A percentile compares a stretch with the other conserved stretches of the same genome.
Conservation (phyloP, 805 yeast genomes). For the Vanderwaltozyma yarrowii region DNA sequence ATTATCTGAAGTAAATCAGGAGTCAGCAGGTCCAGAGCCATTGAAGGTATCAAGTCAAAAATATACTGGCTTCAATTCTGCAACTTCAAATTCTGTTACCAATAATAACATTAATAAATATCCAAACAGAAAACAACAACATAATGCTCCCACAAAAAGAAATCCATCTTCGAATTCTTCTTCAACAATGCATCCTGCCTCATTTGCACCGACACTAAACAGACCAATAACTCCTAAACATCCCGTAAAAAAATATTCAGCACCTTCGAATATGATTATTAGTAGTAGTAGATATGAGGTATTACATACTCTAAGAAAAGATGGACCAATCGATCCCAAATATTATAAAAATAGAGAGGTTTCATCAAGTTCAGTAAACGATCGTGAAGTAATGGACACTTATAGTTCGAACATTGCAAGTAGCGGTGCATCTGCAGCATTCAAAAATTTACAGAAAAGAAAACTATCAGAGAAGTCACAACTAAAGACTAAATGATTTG, state of each 20-base stretch:
- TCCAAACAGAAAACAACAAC: too few relatives aligned
- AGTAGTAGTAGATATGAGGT: constrained; percentile 29
- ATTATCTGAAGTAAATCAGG: too few relatives aligned
- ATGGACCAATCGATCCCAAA: constrained; percentile 3
- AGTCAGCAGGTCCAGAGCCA: too few relatives aligned
- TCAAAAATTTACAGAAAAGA: constrained; percentile 16
- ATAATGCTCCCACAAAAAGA: too few relatives aligned
- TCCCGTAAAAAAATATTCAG: constrained; percentile 11
- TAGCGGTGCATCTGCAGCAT: constrained; percentile 29
- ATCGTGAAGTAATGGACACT: neutral
- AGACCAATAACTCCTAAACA: neutral
- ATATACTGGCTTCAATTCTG: too few relatives aligned
- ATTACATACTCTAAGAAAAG: constrained; percentile 7
- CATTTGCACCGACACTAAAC: neutral
- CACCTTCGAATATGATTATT: constrained; percentile 24
- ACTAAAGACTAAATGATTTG: too few relatives aligned
- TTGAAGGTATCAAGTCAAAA: too few relatives aligned
- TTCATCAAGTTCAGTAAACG: neutral
- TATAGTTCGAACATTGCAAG: constrained; percentile 16
- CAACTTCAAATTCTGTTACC: too few relatives aligned
- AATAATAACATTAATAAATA: too few relatives aligned
- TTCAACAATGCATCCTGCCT: too few relatives aligned
- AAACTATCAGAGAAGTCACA: neutral
- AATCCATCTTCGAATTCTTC: too few relatives aligned
- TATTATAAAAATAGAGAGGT: constrained; percentile 2